Conservation (phyloP, 306 rosid genomes). For the Dalbergia cultrata region DNA sequence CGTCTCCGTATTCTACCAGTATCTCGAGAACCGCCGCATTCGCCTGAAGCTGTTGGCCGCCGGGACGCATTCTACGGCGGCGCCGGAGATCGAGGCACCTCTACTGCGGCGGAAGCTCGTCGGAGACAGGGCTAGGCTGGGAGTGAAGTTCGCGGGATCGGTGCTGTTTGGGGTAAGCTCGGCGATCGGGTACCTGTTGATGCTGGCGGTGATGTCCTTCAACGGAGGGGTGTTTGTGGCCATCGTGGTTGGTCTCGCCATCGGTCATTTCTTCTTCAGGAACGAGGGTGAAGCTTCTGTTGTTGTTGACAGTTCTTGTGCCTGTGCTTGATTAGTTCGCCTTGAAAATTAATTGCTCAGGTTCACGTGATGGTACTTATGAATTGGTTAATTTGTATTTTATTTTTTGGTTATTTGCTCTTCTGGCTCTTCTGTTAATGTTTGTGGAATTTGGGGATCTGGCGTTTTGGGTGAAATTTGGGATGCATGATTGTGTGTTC, state of each 20-base stretch:
- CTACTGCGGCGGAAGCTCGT: conserved; percentile 50
- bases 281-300: conserved; percentile 63
- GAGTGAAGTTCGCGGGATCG: conserved; percentile 63
- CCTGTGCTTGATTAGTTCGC: conserved; percentile 63
- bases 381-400: background rate
- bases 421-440: background rate
- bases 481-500: background rate
- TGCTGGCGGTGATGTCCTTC: conserved; percentile 91
- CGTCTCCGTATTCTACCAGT: conserved; percentile 78
- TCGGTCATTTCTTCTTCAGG: conserved; percentile 77
- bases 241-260: conserved; percentile 72
- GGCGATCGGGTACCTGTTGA: conserved; percentile 86
- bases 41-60: conserved; percentile 61
- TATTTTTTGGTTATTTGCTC: background rate
- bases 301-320: conserved; percentile 77
- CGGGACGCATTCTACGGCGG: conserved; percentile 38
- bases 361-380: background rate
- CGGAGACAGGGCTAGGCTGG: conserved; percentile 45
- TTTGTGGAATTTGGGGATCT: conserved; percentile 20
- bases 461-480: background rate
- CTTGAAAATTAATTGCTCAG: background rate
- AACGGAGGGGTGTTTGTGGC: conserved; percentile 92
- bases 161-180: conserved; percentile 76
- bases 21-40: conserved; percentile 74
- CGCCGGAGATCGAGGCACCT: conserved; percentile 61